These are phyloP conservation scores for Vachellia pachyceras DNA, from an alignment of 306 rosid species.

Conservation along the genomic window DNA sequence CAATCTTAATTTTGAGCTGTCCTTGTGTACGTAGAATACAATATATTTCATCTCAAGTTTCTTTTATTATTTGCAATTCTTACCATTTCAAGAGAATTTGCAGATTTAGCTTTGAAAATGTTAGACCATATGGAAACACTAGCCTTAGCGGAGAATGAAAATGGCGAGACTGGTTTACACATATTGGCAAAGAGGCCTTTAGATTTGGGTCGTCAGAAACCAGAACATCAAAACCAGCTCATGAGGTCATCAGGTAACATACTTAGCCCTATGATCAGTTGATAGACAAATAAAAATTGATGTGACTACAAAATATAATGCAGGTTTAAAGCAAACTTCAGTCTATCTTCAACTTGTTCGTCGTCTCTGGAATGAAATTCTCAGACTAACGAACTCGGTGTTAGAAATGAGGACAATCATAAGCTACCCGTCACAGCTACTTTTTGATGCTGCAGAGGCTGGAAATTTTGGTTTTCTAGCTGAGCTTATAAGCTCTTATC, in stretches of 20 bases:
- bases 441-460: conserved; percentile 37
- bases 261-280: not conserved
- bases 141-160: conserved; percentile 23
- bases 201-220: conserved; percentile 13
- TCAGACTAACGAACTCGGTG: no score
- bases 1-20: not conserved
- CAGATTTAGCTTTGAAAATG: conserved; percentile 39
- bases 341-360: no score
- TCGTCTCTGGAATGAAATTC: no score
- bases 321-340: no score
- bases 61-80: no score
- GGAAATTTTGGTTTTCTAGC: conserved; percentile 49
- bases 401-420: not conserved
- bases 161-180: conserved; percentile 36
- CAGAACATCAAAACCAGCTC: not conserved
- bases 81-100: not conserved
- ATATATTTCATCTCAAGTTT: not conserved
- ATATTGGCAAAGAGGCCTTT: conserved; percentile 32
- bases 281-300: no score
- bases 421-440: conserved; percentile 12
- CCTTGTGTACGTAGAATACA: no score
- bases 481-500: conserved; percentile 32
- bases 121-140: not conserved
- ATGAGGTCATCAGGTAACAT: conserved; percentile 21
- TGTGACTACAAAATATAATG: no score